These are phyloP conservation scores for Oxytropis ochrocephala DNA, from an alignment of 306 rosid genomes.

Conservation along the genomic window DNA sequence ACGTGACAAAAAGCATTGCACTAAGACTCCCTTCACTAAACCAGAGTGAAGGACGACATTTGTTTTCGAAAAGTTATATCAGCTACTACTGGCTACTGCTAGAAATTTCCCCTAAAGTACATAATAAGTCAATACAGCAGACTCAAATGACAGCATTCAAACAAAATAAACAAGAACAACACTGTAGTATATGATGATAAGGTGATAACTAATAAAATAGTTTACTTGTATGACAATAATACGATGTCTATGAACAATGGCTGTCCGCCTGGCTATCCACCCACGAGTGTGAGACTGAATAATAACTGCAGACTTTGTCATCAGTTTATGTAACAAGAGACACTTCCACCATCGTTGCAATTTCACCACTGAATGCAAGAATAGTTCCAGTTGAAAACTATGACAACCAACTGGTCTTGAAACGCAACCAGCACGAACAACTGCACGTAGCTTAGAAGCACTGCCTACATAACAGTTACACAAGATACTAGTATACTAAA, in stretches of 20 bases:
- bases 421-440: constrained; percentile 15
- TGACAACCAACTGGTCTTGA: constrained; percentile 22
- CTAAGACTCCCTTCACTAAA: too few species aligned
- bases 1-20: neutral
- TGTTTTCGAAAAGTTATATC: neutral
- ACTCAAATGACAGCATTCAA: neutral
- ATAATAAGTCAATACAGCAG: neutral
- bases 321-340: constrained; percentile 32
- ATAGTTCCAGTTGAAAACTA: constrained; percentile 40
- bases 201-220: neutral
- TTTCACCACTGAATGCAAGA: constrained; percentile 50
- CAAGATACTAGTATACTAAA: neutral
- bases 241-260: constrained; percentile 34
- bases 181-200: neutral
- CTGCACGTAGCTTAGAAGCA: constrained; percentile 33
- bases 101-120: neutral
- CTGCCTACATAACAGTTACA: constrained; percentile 25
- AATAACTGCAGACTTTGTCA: constrained; percentile 44
- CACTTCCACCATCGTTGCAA: constrained; percentile 88
- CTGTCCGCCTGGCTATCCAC: constrained; percentile 55
- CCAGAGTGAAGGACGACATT: neutral
- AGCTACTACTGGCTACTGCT: neutral
- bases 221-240: constrained; percentile 67
- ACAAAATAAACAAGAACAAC: neutral
- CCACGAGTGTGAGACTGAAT: constrained; percentile 72